These are phyloP conservation scores for Prinsepia uniflora DNA, from an alignment of 306 rosid species.

Conservation along the genomic window DNA sequence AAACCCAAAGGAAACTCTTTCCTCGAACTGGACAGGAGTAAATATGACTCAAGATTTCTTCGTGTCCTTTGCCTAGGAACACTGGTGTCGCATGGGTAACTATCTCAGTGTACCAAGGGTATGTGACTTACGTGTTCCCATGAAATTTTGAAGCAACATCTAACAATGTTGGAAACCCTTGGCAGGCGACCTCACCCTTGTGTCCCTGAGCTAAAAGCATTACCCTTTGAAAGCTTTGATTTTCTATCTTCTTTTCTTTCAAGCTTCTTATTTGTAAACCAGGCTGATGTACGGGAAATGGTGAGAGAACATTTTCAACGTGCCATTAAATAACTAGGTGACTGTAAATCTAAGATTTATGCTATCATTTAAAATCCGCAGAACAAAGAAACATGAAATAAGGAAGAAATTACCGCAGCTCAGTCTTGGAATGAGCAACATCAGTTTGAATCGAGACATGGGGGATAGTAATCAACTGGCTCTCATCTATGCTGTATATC, in stretches of 20 bases:
- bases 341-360: not conserved
- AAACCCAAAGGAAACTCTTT: not conserved
- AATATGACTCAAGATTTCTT: not conserved
- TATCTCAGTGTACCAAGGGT: not conserved
- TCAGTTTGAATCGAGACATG: slow-evolving; percentile 80
- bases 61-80: not conserved
- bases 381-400: not conserved
- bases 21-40: not conserved
- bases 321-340: not conserved
- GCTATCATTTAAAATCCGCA: not conserved
- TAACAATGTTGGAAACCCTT: not conserved
- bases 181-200: not conserved
- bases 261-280: not conserved
- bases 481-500: slow-evolving; percentile 74
- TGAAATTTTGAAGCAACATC: not conserved
- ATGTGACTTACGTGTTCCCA: not conserved
- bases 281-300: not conserved
- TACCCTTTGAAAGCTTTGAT: not conserved
- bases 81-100: not conserved
- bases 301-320: not conserved
- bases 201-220: not conserved
- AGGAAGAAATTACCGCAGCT: slow-evolving; percentile 49
- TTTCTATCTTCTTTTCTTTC: not conserved
- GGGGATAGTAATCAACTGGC: slow-evolving; percentile 76
- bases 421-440: slow-evolving; percentile 81